These are phyloP conservation scores for Fusarium camptoceras DNA, from an alignment of 2,329 filamentous ascomycete species.

Conservation along the genomic window DNA sequence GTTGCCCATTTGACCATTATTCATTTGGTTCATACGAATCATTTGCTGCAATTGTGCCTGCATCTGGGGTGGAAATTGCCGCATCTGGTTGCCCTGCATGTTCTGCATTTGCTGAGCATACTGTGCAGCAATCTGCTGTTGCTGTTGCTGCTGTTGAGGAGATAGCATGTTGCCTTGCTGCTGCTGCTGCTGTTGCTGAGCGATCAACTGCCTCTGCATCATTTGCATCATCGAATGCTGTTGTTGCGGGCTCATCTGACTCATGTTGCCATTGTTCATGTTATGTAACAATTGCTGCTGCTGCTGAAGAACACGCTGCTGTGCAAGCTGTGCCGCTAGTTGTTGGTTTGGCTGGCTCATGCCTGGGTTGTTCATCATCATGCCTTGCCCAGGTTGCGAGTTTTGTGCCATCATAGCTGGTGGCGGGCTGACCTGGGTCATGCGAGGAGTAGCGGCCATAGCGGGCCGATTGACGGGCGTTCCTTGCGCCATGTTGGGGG, in stretches of 20 bases:
- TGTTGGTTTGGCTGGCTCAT: slow-evolving; percentile 56
- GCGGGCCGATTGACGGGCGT: slow-evolving; percentile 68
- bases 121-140: slow-evolving; percentile 58
- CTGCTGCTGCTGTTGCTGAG: slow-evolving; percentile 52
- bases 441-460: slow-evolving; percentile 69
- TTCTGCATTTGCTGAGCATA: slow-evolving; percentile 59
- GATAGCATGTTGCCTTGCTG: slow-evolving; percentile 57
- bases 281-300: slow-evolving; percentile 57
- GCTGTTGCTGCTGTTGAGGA: slow-evolving; percentile 56
- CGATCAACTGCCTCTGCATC: slow-evolving; percentile 55
- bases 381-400: slow-evolving; percentile 63
- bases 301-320: slow-evolving; percentile 58
- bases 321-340: slow-evolving; percentile 60
- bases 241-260: slow-evolving; percentile 54
- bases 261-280: slow-evolving; percentile 52
- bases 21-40: slow-evolving; percentile 52
- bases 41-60: slow-evolving; percentile 54
- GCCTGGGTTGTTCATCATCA: slow-evolving; percentile 65
- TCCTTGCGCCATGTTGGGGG: slow-evolving; percentile 69
- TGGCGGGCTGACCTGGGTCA: slow-evolving; percentile 72
- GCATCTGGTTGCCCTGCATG: slow-evolving; percentile 53
- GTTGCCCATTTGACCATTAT: slow-evolving; percentile 46
- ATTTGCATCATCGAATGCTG: slow-evolving; percentile 55
- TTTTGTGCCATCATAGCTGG: slow-evolving; percentile 69
- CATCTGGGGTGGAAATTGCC: slow-evolving; percentile 52